phyloP scores from a whole-genome alignment of 768 basidiomycete species.

The Sarcomyxa edulis region DNA sequence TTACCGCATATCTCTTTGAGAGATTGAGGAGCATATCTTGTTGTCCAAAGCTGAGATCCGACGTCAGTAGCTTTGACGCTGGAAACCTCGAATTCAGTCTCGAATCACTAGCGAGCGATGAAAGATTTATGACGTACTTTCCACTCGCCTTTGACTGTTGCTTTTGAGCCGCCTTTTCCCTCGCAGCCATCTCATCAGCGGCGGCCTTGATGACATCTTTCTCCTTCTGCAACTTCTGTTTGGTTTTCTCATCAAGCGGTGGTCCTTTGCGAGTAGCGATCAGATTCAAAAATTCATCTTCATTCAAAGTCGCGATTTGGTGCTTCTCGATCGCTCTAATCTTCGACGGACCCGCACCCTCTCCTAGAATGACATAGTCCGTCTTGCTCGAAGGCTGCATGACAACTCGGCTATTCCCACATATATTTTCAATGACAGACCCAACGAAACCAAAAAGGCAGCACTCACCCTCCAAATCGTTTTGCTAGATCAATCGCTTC shows the following conservation, averaged over 20 bases:
- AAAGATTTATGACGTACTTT: constrained; percentile 3
- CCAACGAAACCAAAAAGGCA: too few relatives aligned
- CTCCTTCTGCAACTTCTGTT: constrained; percentile 79
- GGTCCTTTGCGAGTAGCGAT: constrained; percentile 63
- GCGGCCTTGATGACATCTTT: constrained; percentile 64
- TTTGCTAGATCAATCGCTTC: constrained; percentile 87
- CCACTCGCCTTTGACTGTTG: constrained; percentile 13
- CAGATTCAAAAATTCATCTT: constrained; percentile 83
- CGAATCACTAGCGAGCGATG: neutral
- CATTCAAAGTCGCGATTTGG: constrained; percentile 65
- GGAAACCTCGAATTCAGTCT: constrained; percentile 1
- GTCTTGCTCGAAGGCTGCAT: constrained; percentile 87
- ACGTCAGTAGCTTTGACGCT: constrained; percentile 33
- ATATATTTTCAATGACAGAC: too few relatives aligned
- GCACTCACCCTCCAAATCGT: constrained; percentile 84
- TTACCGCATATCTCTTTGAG: constrained; percentile 95
- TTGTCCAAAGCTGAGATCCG: constrained; percentile 85
- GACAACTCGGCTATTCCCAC: constrained; percentile 82
- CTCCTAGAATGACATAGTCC: constrained; percentile 83
- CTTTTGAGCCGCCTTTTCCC: constrained; percentile 53
- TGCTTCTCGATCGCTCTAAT: constrained; percentile 84
- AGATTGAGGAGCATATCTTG: constrained; percentile 85
- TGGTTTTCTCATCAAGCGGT: constrained; percentile 69
- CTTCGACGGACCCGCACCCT: constrained; percentile 85
- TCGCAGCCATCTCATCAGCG: constrained; percentile 74